phyloP scores from a whole-genome alignment of 2,329 filamentous ascomycete species.

The Dactylellina sp. region DNA sequence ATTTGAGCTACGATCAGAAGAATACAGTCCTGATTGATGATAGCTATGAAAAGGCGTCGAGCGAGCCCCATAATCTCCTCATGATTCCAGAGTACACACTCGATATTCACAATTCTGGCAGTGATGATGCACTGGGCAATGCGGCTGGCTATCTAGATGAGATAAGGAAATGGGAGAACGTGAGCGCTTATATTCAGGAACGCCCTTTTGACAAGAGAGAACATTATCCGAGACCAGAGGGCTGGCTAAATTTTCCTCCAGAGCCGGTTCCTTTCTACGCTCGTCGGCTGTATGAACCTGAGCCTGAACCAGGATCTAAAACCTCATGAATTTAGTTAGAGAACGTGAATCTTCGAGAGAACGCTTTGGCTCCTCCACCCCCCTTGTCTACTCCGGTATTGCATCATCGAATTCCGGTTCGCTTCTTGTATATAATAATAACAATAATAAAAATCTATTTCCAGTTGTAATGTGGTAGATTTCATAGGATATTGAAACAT shows the following conservation, averaged over 20 bases:
- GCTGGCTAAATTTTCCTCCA: conserved; percentile 1
- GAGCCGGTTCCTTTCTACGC: not conserved
- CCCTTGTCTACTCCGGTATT: no score
- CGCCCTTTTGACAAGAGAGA: conserved; percentile 26
- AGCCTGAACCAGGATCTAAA: no score
- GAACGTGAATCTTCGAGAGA: no score
- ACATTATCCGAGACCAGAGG: conserved; percentile 22
- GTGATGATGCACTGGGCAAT: conserved; percentile 66
- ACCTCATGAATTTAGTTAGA: no score
- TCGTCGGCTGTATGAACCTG: no score
- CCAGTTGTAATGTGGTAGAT: no score
- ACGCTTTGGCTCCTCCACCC: no score
- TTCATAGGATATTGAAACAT: no score
- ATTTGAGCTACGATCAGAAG: conserved; percentile 69
- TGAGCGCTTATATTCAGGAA: conserved; percentile 62
- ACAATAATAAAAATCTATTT: no score
- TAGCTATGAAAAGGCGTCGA: conserved; percentile 79
- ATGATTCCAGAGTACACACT: conserved; percentile 80
- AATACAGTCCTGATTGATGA: conserved; percentile 95
- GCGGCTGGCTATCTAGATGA: conserved; percentile 69
- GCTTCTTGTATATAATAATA: no score
- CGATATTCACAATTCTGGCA: conserved; percentile 64
- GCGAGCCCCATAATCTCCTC: conserved; percentile 85
- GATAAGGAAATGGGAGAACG: conserved; percentile 67
- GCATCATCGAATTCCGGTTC: no score